Base-by-base conservation (phyloP, 1,284 basidiomycete species). In the Thelephora terrestris region DNA sequence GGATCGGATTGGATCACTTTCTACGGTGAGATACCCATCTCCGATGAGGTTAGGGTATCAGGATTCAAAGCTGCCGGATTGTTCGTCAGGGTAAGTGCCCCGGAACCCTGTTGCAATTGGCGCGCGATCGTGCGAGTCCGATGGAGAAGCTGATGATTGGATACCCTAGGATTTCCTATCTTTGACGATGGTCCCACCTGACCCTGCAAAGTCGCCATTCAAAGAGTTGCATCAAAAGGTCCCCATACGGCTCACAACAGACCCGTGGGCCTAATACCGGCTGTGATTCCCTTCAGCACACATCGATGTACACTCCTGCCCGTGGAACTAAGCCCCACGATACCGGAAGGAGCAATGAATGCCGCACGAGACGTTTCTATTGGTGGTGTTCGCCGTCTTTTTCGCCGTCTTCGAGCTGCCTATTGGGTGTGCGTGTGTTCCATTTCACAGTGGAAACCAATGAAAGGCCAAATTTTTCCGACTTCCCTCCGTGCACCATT, bases 11-110 rank as follows among this genome's bases (percentile, higher is more conserved):
- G 76, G 75, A 68, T 73, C 6, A 70, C 76, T 3, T 85, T 78
- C 58, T 69, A 66, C 23, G 84, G 84, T 10, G 76, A 83, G 52
- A 74, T 87, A 21, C 59, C 54, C 17, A 67, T 85, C 23, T 66
- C 69, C 42, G 61, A 67, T 6, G 59, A 66, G 12, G 64, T 79
- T 45, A 75, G 70, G 47, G 64, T 80, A 12, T 67, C 72, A 16
- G 79, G 77, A 0, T 86, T 86, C 63, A 78, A 65, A 57, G 79
- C 80, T 2, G 74, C 75, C 25, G 83, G 81, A 4, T 65, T 86
- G 29, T 72, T 66, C n/a, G 73, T 85, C 39, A 76, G 76, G 70
- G 82, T 83, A 55, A 49, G 58, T 45, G 38, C 25, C 49, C 38
- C 17, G 29, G 3, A 10, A 16, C 21, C 4, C 14, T 3, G 25